These are phyloP conservation scores for Sarocladium oryzae DNA, from an alignment of 2,329 filamentous ascomycete genomes.

Conservation along the genomic window DNA sequence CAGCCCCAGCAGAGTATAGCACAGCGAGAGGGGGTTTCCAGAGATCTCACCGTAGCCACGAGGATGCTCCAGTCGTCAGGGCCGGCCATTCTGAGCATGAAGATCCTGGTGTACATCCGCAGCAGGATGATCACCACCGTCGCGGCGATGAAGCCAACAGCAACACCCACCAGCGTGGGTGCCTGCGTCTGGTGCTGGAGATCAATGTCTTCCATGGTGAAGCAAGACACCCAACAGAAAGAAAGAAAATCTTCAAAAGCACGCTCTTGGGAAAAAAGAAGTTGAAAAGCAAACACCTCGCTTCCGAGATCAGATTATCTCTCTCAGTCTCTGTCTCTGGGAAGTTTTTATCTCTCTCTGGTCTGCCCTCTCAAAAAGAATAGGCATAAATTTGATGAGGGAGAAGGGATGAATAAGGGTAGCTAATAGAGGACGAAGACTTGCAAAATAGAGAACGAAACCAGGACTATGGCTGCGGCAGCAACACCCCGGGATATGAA, in stretches of 20 bases:
- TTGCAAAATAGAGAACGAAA: too few species aligned
- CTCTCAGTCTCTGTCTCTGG: too few species aligned
- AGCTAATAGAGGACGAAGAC: too few species aligned
- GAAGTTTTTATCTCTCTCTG: too few species aligned
- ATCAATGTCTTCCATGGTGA: conserved; percentile 4
- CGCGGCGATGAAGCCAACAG: conserved; percentile 15
- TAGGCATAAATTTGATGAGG: too few species aligned
- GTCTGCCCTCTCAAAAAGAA: too few species aligned
- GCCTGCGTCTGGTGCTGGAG: conserved; percentile 14
- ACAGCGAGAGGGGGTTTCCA: too few species aligned
- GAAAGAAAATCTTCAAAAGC: not conserved
- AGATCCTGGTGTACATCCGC: conserved; percentile 19
- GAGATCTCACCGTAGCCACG: conserved; percentile 16
- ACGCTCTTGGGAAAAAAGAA: too few species aligned
- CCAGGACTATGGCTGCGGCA: not conserved
- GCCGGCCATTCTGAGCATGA: conserved; percentile 18
- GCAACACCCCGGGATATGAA: not conserved
- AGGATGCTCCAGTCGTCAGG: conserved; percentile 23
- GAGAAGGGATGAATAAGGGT: too few species aligned
- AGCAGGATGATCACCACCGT: conserved; percentile 13
- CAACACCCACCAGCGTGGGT: conserved; percentile 16
- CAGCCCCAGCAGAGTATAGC: not conserved
- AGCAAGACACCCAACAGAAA: not conserved
- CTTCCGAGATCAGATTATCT: not conserved
- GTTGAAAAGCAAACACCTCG: too few species aligned